phyloP scores from a whole-genome alignment of 2,329 filamentous ascomycete genomes.

The Ophiostoma sp. region DNA sequence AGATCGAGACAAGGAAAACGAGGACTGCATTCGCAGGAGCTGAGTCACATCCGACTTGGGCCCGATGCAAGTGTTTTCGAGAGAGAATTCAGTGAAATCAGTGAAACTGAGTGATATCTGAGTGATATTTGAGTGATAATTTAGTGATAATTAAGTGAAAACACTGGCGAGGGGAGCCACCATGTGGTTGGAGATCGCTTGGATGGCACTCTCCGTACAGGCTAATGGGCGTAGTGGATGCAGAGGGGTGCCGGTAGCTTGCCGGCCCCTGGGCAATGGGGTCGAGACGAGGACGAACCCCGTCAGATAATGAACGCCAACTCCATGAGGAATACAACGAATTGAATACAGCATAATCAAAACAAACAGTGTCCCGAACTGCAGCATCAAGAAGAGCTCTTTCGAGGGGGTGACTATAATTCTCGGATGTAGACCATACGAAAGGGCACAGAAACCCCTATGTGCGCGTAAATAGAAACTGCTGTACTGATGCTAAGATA shows the following conservation, averaged over 20 bases:
- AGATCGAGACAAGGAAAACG: slow-evolving; percentile 18
- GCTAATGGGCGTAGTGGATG: background rate
- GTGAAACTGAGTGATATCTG: too few species aligned
- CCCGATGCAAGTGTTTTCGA: background rate
- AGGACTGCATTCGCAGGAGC: slow-evolving; percentile 11
- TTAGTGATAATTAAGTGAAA: background rate
- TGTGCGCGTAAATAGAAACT: too few species aligned
- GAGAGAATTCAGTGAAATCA: too few species aligned
- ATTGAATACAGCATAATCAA: too few species aligned
- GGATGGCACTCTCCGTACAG: slow-evolving; percentile 1
- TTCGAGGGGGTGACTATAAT: too few species aligned
- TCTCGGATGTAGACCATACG: too few species aligned
- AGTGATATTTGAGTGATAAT: background rate
- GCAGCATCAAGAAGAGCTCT: too few species aligned
- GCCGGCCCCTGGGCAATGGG: background rate
- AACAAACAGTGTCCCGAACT: too few species aligned
- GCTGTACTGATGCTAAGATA: too few species aligned
- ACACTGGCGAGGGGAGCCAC: background rate
- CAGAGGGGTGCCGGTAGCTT: background rate
- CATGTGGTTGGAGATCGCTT: slow-evolving; percentile 12
- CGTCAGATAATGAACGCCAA: background rate
- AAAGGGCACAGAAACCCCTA: too few species aligned
- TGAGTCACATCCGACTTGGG: slow-evolving; percentile 19
- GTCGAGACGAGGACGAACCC: too few species aligned
- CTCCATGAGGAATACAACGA: too few species aligned